Base-by-base conservation (phyloP, 2,329 filamentous ascomycete species). In the Calonectria pseudoturangicola region DNA sequence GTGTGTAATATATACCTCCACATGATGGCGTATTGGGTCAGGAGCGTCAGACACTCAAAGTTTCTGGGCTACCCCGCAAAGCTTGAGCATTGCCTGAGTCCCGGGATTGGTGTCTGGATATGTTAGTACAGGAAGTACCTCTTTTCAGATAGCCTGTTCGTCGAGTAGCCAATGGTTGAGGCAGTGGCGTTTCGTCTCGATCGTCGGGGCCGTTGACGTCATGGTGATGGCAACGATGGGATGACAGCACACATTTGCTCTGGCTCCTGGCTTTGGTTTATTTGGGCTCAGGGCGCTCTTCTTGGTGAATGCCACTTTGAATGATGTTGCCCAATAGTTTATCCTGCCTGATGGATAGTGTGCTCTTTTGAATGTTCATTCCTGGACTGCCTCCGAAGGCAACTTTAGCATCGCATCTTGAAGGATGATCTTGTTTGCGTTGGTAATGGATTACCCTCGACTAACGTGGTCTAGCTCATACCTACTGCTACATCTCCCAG, bases 61-160 rank as follows among this genome's bases (percentile, higher is more conserved):
- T 73, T 74, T 60, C 36, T 60, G 54, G 39, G n/a, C 36, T 78
- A 80, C 79, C 79, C 79, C 79, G 79, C 79, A 80, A 80, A 80
- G 73, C 60, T 76, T 78, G 68, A 70, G 63, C 73, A 48, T 71
- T 56, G 41, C 36, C 45, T 47, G 41, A 62, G 58, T 36, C 51
- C 58, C 62, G 30, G 54, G 47, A 56, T 66, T 66, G 66, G 64
- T 66, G 27, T 45, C 25, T 18, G 25, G 47, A 27, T 56, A 50
- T n/a, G 28, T 43, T 63, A 60, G 27, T 43, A 47, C 25, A 18
- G 18, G 41, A 58, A 51, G 41, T 47, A 28, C 27, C 41, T 47
- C 15, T n/a, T 21, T n/a, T 43, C 41, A 75, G 33, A 50, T 43
- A n/a, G 41, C 48, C 48, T 67, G 56, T 33, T 50, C 28, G 51